Evolutionary conservation across 139 green algal genomes (phyloP).

Genomic region (Ettlia oleoabundans): DNA sequence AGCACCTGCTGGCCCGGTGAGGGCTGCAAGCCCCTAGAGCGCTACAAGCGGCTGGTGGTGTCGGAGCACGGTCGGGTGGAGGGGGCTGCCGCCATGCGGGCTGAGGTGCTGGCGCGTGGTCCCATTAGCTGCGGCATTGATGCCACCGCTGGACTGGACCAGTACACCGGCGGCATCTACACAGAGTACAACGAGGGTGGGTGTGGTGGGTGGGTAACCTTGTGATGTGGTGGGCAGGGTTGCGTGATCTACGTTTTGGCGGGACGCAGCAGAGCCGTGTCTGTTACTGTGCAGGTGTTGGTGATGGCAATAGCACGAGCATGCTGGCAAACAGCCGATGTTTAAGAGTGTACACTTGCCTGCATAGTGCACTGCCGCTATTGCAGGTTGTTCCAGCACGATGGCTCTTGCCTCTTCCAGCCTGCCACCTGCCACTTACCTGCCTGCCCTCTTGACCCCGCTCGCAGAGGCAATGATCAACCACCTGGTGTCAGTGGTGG

Average conservation of each 20-base stretch:
- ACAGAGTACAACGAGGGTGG: slow-evolving; percentile 17
- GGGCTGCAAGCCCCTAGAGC: slow-evolving; percentile 56
- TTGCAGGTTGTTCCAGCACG: background rate
- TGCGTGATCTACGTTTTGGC: background rate
- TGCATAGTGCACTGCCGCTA: no score
- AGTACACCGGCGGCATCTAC: slow-evolving; percentile 55
- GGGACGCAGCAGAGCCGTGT: background rate
- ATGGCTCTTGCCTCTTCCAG: background rate
- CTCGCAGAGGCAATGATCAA: slow-evolving; percentile 60
- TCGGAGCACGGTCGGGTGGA: slow-evolving; percentile 75
- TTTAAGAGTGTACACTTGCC: no score
- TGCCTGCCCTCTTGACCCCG: background rate
- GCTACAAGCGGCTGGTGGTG: slow-evolving; percentile 60
- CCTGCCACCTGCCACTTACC: background rate
- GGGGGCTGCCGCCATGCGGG: slow-evolving; percentile 77
- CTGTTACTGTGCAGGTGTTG: background rate
- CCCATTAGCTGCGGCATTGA: slow-evolving; percentile 89
- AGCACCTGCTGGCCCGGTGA: slow-evolving; percentile 62
- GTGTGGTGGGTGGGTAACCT: background rate
- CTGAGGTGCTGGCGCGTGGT: slow-evolving; percentile 83
- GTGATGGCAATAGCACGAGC: no score
- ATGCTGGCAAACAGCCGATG: no score
- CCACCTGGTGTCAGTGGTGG: slow-evolving; percentile 88
- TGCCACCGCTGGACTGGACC: slow-evolving; percentile 77
- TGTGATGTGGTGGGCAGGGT: background rate